phyloP scores from a whole-genome alignment of 805 yeast species.

The Yarrowia bubula region DNA sequence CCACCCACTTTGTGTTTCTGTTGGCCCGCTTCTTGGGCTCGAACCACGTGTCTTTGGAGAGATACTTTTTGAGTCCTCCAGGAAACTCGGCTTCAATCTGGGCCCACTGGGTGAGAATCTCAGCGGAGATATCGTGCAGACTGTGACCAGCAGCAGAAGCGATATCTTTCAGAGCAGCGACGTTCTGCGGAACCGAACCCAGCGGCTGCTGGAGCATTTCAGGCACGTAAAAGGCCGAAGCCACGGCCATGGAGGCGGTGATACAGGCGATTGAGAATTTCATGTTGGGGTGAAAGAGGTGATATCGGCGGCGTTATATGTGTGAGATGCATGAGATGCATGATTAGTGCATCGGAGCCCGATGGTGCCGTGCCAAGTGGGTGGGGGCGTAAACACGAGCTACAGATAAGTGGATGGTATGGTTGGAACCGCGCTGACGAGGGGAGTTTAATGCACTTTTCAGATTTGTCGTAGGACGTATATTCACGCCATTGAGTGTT shows the following conservation, averaged over 20 bases:
- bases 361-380: background rate
- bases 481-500: background rate
- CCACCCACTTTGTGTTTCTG: slow-evolving; percentile 16
- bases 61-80: background rate
- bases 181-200: background rate
- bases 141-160: slow-evolving; percentile 2
- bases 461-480: background rate
- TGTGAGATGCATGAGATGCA: background rate
- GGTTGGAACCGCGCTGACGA: background rate
- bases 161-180: slow-evolving; percentile 8
- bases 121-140: slow-evolving; percentile 5
- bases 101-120: slow-evolving; percentile 5
- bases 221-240: background rate
- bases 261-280: background rate
- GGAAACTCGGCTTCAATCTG: slow-evolving; percentile 14
- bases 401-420: background rate
- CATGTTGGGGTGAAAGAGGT: background rate
- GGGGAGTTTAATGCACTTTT: background rate
- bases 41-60: background rate
- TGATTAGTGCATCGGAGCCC: background rate
- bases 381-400: background rate
- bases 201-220: slow-evolving; percentile 9
- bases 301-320: background rate
- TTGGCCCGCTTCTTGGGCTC: slow-evolving; percentile 14
- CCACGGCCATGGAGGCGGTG: background rate